Evolutionary conservation across 2,329 filamentous ascomycete species (phyloP).

Genomic region (Paracamarosporium sp.): DNA sequence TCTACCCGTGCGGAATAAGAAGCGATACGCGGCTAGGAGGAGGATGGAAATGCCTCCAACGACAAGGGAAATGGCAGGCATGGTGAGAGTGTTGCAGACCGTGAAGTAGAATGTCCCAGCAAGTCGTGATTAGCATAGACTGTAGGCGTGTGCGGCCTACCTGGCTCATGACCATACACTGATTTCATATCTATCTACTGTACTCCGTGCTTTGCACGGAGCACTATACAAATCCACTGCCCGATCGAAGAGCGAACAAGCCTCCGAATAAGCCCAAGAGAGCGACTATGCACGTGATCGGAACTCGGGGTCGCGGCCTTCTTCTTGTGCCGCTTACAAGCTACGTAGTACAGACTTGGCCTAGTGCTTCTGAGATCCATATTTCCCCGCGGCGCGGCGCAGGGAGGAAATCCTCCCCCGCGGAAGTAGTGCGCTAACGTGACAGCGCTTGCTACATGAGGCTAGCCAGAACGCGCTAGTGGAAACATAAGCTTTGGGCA

Average conservation of each 20-base stretch:
- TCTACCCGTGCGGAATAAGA: conserved; percentile 5
- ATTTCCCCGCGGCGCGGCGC: conserved; percentile 2
- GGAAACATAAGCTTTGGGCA: conserved; percentile 7
- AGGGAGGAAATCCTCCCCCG: not conserved
- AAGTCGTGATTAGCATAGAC: conserved; percentile 7
- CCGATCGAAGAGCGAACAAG: conserved; percentile 9
- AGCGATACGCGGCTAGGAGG: conserved; percentile 5
- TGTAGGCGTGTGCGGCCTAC: conserved; percentile 5
- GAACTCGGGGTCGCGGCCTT: conserved; percentile 8
- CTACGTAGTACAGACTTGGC: conserved; percentile 4
- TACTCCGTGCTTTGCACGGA: conserved; percentile 4
- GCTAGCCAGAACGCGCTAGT: conserved; percentile 9
- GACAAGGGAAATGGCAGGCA: conserved; percentile 6
- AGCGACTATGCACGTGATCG: conserved; percentile 10
- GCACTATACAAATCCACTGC: conserved; percentile 6
- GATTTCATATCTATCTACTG: conserved; percentile 5
- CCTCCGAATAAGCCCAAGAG: conserved; percentile 7
- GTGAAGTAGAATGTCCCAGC: conserved; percentile 4
- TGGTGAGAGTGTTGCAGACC: conserved; percentile 5
- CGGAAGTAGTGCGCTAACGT: conserved; percentile 5
- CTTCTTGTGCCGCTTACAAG: conserved; percentile 9
- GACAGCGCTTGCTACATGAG: conserved; percentile 4
- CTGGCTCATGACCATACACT: conserved; percentile 5
- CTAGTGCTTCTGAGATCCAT: conserved; percentile 4
- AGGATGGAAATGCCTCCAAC: conserved; percentile 5